Conservation (phyloP, 148 eudicot genomes). For the Cornus suecica region DNA sequence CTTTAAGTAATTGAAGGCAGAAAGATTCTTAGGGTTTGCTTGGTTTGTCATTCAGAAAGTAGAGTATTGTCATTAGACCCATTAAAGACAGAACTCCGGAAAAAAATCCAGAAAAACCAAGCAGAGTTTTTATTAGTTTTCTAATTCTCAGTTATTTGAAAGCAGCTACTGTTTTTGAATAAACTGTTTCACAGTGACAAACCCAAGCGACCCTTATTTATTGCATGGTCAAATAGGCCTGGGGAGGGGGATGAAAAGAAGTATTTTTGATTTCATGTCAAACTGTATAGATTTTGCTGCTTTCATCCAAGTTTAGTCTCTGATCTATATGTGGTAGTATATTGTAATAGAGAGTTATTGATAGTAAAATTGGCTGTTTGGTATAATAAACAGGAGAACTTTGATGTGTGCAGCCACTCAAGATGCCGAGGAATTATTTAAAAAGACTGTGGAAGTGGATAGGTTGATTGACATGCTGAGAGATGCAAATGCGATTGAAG, state of each 20-base stretch:
- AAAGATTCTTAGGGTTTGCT: background rate
- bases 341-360: slow-evolving; percentile 26
- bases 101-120: too few species aligned
- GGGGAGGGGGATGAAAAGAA: background rate
- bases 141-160: too few species aligned
- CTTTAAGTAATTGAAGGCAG: background rate
- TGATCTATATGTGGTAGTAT: background rate
- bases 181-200: too few species aligned
- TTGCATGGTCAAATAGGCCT: background rate
- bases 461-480: slow-evolving; percentile 70
- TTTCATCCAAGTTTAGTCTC: background rate
- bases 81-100: too few species aligned
- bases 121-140: too few species aligned
- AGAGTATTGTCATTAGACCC: too few species aligned
- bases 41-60: too few species aligned
- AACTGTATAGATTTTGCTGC: background rate
- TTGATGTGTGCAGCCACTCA: slow-evolving; percentile 85
- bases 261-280: background rate
- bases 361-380: slow-evolving; percentile 42
- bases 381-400: slow-evolving; percentile 87
- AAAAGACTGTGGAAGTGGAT: slow-evolving; percentile 90
- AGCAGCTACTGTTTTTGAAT: too few species aligned
- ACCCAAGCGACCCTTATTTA: background rate
- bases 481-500: slow-evolving; percentile 80
- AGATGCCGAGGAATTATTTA: slow-evolving; percentile 84